phyloP scores from a whole-genome alignment of 345 rosid species.

The Sisymbrium altissimum region DNA sequence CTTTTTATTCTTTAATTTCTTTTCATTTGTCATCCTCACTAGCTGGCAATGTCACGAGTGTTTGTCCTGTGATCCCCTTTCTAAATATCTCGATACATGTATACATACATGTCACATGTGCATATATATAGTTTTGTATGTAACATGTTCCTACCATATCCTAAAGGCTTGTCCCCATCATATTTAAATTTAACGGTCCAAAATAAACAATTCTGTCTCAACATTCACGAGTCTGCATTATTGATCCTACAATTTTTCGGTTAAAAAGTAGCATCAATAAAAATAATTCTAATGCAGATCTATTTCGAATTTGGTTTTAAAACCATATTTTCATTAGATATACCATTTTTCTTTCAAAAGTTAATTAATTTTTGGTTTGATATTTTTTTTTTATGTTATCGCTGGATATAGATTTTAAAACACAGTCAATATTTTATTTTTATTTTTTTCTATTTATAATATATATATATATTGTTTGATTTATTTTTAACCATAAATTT shows the following conservation, averaged over 20 bases:
- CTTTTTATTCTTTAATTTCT: slow-evolving; percentile 35
- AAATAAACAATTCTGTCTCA: slow-evolving; percentile 17
- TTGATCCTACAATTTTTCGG: background rate
- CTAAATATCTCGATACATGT: slow-evolving; percentile 31
- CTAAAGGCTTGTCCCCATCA: slow-evolving; percentile 22
- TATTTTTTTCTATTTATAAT: too few species aligned
- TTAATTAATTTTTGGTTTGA: too few species aligned
- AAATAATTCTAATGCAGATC: background rate
- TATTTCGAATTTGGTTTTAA: background rate
- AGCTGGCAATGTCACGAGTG: slow-evolving; percentile 48
- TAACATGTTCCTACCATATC: slow-evolving; percentile 27
- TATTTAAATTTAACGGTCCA: slow-evolving; percentile 24
- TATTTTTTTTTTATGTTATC: too few species aligned
- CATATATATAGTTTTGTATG: slow-evolving; percentile 15
- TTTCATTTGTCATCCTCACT: slow-evolving; percentile 38
- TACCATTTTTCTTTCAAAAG: too few species aligned
- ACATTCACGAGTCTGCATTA: slow-evolving; percentile 20
- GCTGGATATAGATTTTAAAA: too few species aligned
- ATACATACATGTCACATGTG: slow-evolving; percentile 23
- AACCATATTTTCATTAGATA: background rate
- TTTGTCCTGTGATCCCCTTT: slow-evolving; percentile 39
- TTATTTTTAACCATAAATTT: too few species aligned
- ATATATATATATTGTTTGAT: too few species aligned
- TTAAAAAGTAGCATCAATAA: background rate
- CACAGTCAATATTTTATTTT: too few species aligned